A percentile compares a stretch with the other conserved stretches of the same genome.
phyloP scores from a whole-genome alignment of 345 rosid genomes.

The Anastatica hierochuntica region DNA sequence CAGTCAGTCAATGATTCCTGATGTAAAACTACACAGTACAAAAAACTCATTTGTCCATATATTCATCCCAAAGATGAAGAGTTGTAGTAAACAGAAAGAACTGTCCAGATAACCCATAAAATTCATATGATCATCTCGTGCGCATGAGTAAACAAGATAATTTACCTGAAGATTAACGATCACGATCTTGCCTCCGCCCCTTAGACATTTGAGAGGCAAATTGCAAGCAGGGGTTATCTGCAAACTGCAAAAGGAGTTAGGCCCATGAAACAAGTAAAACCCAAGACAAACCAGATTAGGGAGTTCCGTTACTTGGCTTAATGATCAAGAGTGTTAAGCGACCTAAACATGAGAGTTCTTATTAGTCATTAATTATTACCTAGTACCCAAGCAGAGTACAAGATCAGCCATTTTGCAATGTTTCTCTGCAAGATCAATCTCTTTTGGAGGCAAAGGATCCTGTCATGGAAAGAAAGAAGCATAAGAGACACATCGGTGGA shows the following conservation, averaged over 20 bases:
- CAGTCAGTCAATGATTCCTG: neutral
- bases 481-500: neutral
- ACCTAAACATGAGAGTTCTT: neutral
- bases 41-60: neutral
- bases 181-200: conserved; percentile 83
- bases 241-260: conserved; percentile 54
- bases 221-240: conserved; percentile 99
- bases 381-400: conserved; percentile 89
- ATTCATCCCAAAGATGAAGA: neutral
- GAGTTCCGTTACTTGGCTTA: neutral
- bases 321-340: neutral
- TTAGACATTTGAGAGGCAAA: conserved; percentile 82
- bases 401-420: conserved; percentile 87
- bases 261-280: neutral
- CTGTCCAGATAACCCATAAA: neutral
- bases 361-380: conserved; percentile 35
- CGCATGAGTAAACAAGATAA: neutral
- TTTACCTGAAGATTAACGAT: conserved; percentile 94
- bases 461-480: conserved; percentile 20
- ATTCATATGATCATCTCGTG: neutral
- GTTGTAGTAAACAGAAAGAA: neutral
- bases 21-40: neutral
- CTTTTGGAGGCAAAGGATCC: conserved; percentile 87
- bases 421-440: conserved; percentile 80
- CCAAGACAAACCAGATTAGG: neutral